Evolutionary conservation across 2,329 filamentous ascomycete species (phyloP), one percentile per base, ranked within the genome.

Genomic region (Aspergillus pseudotamarii): DNA sequence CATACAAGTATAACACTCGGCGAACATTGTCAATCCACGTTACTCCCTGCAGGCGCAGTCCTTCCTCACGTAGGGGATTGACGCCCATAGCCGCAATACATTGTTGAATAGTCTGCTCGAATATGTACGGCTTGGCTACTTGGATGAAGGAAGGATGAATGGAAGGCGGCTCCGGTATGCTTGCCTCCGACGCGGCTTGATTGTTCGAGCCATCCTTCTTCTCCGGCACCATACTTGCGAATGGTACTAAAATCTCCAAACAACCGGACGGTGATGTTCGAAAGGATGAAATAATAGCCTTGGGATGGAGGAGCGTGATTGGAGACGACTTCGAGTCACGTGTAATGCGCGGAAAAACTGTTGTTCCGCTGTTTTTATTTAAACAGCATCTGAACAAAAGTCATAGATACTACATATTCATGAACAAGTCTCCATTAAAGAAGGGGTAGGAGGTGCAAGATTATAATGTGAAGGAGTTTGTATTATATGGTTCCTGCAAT

Each of bases 21-120:
- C 94, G 87, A 48, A 96, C 91, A 65, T 89, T 91, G 73, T 97
- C 92, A 66, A 99, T 94, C 84, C 94, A 91, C 63, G 92, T 87
- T 11, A 97, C 90, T 21, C 94, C 95, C 72, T 95, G 92, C 51
- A 98, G 80, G 58, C 94, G 89, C 68, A 92, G 88, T 65, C 81
- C 88, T 72, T 94, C 92, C 76, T 98, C 94, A 62, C 91, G 89
- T 43, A 91, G 88, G 58, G 91, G 88, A 72, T 92, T 91, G 71
- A 90, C 88, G 45, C 88, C 88, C 65, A 89, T 88, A 23, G 87
- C 86, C 51, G 85, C 84, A 62, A 96, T 85, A 76, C 89, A 89
- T 72, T 88, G 86, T 65, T 93, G 89, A 61, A 98, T 86, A 70
- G 88, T 88, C 71, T 92, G 89, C 75, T 97, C 92, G 68, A 92